A percentile compares a stretch with the other conserved stretches of the same genome.
phyloP scores from a whole-genome alignment of 106 monocot genomes.

The Xerophyta viscosa region DNA sequence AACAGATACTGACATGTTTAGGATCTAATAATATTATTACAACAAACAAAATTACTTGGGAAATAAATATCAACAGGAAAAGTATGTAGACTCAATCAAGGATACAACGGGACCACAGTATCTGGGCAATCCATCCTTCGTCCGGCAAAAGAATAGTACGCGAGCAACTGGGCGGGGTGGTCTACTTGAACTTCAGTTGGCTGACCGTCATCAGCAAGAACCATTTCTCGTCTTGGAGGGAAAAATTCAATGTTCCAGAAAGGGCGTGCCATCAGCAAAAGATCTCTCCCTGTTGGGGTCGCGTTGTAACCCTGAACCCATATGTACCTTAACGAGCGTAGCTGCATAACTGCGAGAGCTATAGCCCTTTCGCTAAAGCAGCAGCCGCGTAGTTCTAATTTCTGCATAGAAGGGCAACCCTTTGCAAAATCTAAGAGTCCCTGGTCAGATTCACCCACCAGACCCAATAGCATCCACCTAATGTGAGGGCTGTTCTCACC shows the following conservation, averaged over 20 bases:
- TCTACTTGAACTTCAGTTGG: not conserved
- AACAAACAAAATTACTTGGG: not conserved
- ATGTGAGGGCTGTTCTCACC: constrained; percentile 53
- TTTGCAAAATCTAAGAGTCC: constrained; percentile 61
- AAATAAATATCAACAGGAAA: not conserved
- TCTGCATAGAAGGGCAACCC: constrained; percentile 65
- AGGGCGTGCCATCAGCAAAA: constrained; percentile 60
- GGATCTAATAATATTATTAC: no score
- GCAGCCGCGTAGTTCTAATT: constrained; percentile 73
- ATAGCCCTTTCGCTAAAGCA: constrained; percentile 84
- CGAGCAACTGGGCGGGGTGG: constrained; percentile 72
- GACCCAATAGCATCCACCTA: constrained; percentile 73
- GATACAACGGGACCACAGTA: constrained; percentile 51
- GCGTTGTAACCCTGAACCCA: constrained; percentile 90
- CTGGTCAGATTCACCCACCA: constrained; percentile 55
- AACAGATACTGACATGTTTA: not conserved
- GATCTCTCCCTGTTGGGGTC: constrained; percentile 37
- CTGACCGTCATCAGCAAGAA: constrained; percentile 6
- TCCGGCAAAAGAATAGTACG: constrained; percentile 93
- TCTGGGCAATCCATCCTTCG: constrained; percentile 49
- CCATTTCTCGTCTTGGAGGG: constrained; percentile 28
- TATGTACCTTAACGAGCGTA: constrained; percentile 56
- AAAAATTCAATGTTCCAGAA: constrained; percentile 94
- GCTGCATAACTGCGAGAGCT: constrained; percentile 39
- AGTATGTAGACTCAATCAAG: not conserved